A percentile compares a stretch with the other conserved stretches of the same genome.
Conservation (phyloP, 2,329 filamentous ascomycete genomes). For the Alternaria triticina region DNA sequence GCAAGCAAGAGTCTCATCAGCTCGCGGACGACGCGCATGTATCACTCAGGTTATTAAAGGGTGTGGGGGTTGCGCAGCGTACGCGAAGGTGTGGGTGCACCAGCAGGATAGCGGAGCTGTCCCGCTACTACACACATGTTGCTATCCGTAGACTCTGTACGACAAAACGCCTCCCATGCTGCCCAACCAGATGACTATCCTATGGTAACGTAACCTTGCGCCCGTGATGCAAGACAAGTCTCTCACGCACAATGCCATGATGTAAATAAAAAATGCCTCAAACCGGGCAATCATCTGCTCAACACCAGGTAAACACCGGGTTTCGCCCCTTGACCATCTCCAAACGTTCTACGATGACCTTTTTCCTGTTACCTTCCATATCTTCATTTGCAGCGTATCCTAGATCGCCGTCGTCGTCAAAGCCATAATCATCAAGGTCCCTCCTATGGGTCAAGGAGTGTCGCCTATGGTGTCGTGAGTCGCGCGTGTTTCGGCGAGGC, state of each 20-base stretch:
- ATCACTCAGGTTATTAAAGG: background rate
- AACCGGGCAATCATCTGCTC: conserved; percentile 12
- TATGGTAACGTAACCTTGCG: background rate
- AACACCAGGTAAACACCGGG: conserved; percentile 98
- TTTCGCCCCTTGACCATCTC: conserved; percentile 96
- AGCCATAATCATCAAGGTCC: conserved; percentile 57
- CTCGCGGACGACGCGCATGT: background rate
- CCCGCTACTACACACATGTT: background rate
- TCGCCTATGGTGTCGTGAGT: conserved; percentile 48
- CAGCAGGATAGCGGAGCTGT: background rate
- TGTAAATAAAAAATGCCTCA: background rate
- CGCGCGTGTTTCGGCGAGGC: conserved; percentile 38
- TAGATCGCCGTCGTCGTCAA: conserved; percentile 82
- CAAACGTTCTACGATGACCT: conserved; percentile 94
- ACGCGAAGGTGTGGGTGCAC: background rate
- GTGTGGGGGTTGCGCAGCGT: background rate
- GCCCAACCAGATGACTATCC: background rate
- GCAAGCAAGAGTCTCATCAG: conserved; percentile 3
- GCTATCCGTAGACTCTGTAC: conserved; percentile 5
- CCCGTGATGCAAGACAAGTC: conserved; percentile 7
- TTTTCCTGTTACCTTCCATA: conserved; percentile 87
- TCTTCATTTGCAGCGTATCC: conserved; percentile 94
- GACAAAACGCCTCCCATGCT: conserved; percentile 15
- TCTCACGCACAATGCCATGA: background rate
- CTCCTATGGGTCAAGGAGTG: conserved; percentile 59